Percentiles rank a stretch among this genome's conserved stretches.
Evolutionary conservation across 1,284 basidiomycete genomes (phyloP).

Genomic region (Naganishia sp.): DNA sequence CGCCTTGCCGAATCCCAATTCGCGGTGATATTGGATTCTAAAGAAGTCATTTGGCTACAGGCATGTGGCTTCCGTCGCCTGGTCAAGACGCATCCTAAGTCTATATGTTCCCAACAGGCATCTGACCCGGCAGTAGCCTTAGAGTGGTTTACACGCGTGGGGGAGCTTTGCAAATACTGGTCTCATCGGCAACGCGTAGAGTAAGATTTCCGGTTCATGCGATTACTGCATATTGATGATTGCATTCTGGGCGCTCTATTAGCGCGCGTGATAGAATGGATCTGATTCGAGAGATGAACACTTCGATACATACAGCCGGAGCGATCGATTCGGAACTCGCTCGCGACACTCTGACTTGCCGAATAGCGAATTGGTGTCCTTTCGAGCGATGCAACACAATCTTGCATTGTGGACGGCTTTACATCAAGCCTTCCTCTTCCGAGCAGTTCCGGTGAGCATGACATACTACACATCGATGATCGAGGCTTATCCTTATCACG

Average conservation of each 20-base stretch:
- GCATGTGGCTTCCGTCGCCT: constrained; percentile 10
- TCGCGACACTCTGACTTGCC: constrained; percentile 14
- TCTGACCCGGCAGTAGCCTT: constrained; percentile 39
- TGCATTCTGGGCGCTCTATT: constrained; percentile 1
- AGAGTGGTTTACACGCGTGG: constrained; percentile 49
- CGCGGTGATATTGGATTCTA: constrained; percentile 37
- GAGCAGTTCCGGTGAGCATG: constrained; percentile 47
- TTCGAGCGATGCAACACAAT: constrained; percentile 48
- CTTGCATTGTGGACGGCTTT: constrained; percentile 45
- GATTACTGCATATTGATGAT: not conserved
- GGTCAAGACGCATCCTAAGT: constrained; percentile 3
- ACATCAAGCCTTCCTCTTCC: constrained; percentile 41
- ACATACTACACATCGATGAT: not conserved
- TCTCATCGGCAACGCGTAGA: constrained; percentile 46
- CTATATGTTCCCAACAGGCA: constrained; percentile 33
- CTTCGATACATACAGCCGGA: constrained; percentile 18
- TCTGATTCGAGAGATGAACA: constrained; percentile 5
- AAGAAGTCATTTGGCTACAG: constrained; percentile 38
- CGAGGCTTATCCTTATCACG: not conserved
- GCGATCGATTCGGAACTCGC: constrained; percentile 18
- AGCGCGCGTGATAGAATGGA: constrained; percentile 51
- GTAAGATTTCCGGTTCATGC: constrained; percentile 36
- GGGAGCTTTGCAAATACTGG: constrained; percentile 45
- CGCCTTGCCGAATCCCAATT: constrained; percentile 34
- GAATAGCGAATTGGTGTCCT: constrained; percentile 47